These are phyloP conservation scores for Marasmius sp. DNA, from an alignment of 1,284 basidiomycete genomes.

Conservation along the genomic window DNA sequence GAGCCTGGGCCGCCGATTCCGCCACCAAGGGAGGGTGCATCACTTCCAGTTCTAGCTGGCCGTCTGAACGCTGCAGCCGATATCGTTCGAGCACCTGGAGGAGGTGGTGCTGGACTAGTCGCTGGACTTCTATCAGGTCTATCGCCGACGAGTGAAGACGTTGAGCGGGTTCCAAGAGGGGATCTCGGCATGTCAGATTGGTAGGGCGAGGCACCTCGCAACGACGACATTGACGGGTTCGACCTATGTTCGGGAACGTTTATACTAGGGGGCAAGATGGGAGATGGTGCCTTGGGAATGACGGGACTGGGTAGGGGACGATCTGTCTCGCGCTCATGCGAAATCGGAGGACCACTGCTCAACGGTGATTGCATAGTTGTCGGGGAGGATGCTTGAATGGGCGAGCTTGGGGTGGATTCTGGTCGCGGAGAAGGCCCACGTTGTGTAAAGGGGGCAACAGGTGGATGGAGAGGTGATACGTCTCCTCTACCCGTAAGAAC, in stretches of 20 bases:
- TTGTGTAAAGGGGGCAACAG: conserved; percentile 8
- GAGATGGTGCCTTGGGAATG: background rate
- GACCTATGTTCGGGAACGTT: conserved; percentile 8
- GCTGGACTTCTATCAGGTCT: background rate
- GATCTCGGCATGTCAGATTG: conserved; percentile 26
- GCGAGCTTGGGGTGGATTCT: background rate
- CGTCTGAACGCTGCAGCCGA: conserved; percentile 74
- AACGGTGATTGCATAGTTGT: background rate
- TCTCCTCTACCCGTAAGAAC: background rate
- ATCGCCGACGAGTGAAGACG: conserved; percentile 5
- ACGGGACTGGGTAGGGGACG: conserved; percentile 13
- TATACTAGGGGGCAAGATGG: conserved; percentile 1
- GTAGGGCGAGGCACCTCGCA: conserved; percentile 21
- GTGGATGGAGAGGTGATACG: conserved; percentile 8
- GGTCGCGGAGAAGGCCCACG: conserved; percentile 6
- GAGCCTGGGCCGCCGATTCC: background rate
- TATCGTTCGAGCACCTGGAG: conserved; percentile 54
- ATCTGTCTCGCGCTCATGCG: conserved; percentile 2
- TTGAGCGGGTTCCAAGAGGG: conserved; percentile 23
- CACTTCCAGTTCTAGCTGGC: conserved; percentile 38
- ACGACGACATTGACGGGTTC: conserved; percentile 9
- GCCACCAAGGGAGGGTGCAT: conserved; percentile 10
- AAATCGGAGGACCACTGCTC: background rate
- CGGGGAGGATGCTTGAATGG: background rate
- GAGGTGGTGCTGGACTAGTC: conserved; percentile 21